Base-by-base conservation (phyloP, 495 filamentous ascomycete genomes). In the Tetracladium marchalianum region DNA sequence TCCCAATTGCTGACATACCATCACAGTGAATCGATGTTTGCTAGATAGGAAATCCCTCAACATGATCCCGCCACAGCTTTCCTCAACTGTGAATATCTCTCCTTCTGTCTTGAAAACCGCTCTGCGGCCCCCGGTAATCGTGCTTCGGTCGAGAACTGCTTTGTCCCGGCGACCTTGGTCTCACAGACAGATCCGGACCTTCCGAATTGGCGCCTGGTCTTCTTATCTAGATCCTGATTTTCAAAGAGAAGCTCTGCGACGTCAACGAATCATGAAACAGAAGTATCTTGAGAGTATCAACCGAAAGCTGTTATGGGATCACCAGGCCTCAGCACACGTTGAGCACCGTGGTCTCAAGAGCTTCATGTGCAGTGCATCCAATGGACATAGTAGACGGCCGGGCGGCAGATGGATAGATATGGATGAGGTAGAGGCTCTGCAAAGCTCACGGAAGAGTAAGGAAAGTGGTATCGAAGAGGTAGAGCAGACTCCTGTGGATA, bases 191-290 rank as follows among this genome's bases (percentile, higher is more conserved):
- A 55, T 45, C 9, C 68, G 74, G 13, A 55, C 43, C 44, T 73
- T 73, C 49, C 64, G 69, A 39, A 66, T 75, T 43, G 66, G 63
- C 34, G 35, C 59, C 10, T 70, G 69, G 63, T 61, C 64, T 10
- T 66, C 65, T 19, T 69, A 61, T 35, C 42, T 66, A 7, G 61
- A 70, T 47, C 49, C 59, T 11, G 62, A 64, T 34, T 53, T 50
- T n/a, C 50, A 62, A 19, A 61, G 57, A 31, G 66, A 69, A 37
- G 39, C 63, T 24, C 63, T 61, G 40, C 66, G 62, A 13, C 66
- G 66, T 1, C 59, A 67, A 32, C 62, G 62, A 18, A 34, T 41
- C 15, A 41, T 64, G 8, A 66, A 62, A 12, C 62, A 68, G 46
- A 70, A 66, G 41, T 70, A 70, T 47, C 50, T 52, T 22, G 64